A percentile compares a stretch with the other conserved stretches of the same genome.
Conservation (phyloP, 202 grass and related monocot species). For the Saccharum hybrid region DNA sequence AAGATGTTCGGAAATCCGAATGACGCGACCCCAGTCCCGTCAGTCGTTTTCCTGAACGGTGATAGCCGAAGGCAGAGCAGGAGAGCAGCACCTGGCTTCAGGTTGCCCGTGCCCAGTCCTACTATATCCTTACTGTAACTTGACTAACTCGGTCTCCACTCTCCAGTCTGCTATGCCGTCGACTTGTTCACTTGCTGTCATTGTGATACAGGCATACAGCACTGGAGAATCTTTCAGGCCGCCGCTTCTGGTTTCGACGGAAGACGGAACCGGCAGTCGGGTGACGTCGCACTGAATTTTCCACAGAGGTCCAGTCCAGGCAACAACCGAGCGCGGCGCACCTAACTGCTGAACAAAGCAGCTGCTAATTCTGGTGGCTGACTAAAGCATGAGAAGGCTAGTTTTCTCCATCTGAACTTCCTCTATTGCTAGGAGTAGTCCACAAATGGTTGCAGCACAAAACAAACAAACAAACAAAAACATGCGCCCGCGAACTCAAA, state of each 20-base stretch:
- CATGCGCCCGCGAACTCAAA: no score
- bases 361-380: background rate
- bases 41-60: background rate
- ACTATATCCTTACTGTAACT: no score
- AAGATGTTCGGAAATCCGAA: no score
- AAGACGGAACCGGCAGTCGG: background rate
- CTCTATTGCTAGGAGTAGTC: background rate
- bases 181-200: background rate
- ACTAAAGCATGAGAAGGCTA: background rate
- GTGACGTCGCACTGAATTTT: no score
- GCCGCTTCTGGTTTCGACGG: background rate
- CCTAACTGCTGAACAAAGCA: slow-evolving; percentile 3
- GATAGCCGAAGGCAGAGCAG: background rate
- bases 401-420: background rate
- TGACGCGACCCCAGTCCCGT: no score
- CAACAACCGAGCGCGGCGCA: background rate
- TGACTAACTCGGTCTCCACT: no score
- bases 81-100: no score
- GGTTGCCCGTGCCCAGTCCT: no score
- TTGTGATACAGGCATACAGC: background rate
- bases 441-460: no score
- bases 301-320: background rate
- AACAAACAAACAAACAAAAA: no score
- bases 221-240: no score
- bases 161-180: background rate